Evolutionary conservation across 2,329 filamentous ascomycete genomes (phyloP), one percentile per base, ranked within the genome.

Genomic region (Ophiostoma himal-ulmi): DNA sequence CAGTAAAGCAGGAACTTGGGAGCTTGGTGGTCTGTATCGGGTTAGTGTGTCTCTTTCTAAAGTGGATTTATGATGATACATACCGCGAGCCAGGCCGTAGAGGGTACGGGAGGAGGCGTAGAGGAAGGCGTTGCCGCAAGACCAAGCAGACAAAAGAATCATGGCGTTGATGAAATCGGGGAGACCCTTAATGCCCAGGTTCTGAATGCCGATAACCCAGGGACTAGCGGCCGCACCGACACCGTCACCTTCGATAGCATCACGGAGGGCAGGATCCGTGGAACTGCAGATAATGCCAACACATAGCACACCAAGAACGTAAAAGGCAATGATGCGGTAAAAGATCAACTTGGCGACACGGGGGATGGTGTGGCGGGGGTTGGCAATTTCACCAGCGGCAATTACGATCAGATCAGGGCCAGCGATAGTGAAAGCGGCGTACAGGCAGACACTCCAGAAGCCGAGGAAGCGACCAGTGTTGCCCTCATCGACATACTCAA

Each of bases 191-290:
- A 94, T 89, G 1, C 88, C 86, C 1, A 91, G 90, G 57, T 86
- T 84, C n/a, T 85, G 82, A 62, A 90, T 88, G 34, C 90, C 91
- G 72, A 93, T 91, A 71, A 94, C 90, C 74, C 89, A 92, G 41
- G 85, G 78, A 10, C 84, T 84, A 73, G 87, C 86, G 1, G 75
- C 83, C 68, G 78, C 78, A 1, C 78, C 73, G 71, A 79, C 79
- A 44, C 70, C 71, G 3, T 79, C 77, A 62, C 83, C 83, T 10
- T 78, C 78, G 11, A 83, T 79, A 36, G 67, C 67, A 39, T 54
- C 67, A 8, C 48, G 20, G 13, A 86, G 79, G 13, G 73, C 22
- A 0, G 73, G 62, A 69, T 78, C 78, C 78, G 90, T 81, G 80
- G 89, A 90, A 0, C 88, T 87, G 1, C 91, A 86, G 14, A 89